phyloP scores from a whole-genome alignment of 2,329 filamentous ascomycete species.

The Sclerotinia trifoliorum region DNA sequence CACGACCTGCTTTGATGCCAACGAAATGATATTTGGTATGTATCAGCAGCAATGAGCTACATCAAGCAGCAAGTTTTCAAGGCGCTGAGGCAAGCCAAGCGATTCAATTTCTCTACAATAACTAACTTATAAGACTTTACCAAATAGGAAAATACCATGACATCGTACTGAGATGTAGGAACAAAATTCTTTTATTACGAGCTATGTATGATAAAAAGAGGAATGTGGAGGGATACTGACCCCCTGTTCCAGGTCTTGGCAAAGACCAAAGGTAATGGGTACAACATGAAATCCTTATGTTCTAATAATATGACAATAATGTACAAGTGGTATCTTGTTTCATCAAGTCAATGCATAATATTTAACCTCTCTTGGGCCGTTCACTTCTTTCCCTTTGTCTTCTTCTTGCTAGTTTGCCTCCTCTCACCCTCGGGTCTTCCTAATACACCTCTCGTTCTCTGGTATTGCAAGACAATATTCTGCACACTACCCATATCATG shows the following conservation, averaged over 20 bases:
- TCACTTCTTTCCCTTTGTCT: slow-evolving; percentile 33
- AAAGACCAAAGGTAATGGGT: background rate
- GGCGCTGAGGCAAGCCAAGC: background rate
- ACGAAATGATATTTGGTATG: background rate
- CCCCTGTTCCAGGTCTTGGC: background rate
- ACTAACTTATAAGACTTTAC: background rate
- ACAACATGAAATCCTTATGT: background rate
- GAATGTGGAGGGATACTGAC: background rate
- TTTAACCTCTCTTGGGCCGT: background rate
- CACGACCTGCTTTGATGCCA: background rate
- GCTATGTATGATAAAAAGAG: background rate
- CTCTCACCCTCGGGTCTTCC: slow-evolving; percentile 29
- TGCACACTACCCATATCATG: slow-evolving; percentile 88
- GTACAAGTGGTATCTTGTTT: slow-evolving; percentile 19
- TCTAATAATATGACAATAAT: slow-evolving; percentile 21
- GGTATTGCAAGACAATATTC: slow-evolving; percentile 68
- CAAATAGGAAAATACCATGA: background rate
- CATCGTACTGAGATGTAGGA: background rate
- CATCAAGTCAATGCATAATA: background rate
- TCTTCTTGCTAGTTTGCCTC: slow-evolving; percentile 32
- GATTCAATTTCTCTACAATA: background rate
- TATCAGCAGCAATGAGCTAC: background rate
- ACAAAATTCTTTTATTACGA: background rate
- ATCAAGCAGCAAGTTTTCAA: background rate
- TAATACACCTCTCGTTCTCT: slow-evolving; percentile 51